Conservation (phyloP, 495 filamentous ascomycete species). For the Pyrenula aspistea region DNA sequence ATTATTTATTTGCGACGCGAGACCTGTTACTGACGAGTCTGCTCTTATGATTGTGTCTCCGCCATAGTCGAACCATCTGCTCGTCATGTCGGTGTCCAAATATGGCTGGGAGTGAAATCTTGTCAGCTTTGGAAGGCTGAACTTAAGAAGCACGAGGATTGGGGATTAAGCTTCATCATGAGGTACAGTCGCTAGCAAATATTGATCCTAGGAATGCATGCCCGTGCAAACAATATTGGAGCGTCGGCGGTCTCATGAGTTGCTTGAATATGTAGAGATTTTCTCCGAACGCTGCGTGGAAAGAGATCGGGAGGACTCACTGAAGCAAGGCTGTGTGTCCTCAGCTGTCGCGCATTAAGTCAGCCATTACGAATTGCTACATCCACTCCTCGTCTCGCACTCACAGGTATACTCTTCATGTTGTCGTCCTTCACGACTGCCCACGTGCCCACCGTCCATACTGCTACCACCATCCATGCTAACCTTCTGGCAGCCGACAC, state of each 20-base stretch:
- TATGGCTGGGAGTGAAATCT: conserved; percentile 58
- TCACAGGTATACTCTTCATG: conserved; percentile 46
- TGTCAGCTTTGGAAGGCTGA: not conserved
- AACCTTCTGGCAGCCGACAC: not conserved
- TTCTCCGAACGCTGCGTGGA: too few relatives aligned
- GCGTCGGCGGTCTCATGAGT: too few relatives aligned
- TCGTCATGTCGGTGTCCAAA: conserved; percentile 95
- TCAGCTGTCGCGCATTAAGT: conserved; percentile 47
- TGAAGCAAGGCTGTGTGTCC: conserved; percentile 58
- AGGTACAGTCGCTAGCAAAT: not conserved
- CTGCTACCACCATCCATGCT: conserved; percentile 13
- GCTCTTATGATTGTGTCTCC: conserved; percentile 88
- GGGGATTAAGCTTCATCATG: too few relatives aligned
- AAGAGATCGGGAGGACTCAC: conserved; percentile 15
- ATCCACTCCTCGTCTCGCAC: conserved; percentile 8
- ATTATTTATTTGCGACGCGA: not conserved
- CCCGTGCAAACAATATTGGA: too few relatives aligned
- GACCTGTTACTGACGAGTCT: conserved; percentile 54
- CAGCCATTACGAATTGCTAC: conserved; percentile 38
- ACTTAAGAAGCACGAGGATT: not conserved
- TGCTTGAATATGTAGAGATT: too few relatives aligned
- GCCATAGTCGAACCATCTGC: conserved; percentile 98
- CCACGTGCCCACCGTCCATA: conserved; percentile 2
- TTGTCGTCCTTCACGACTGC: conserved; percentile 13
- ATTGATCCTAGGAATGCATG: not conserved